These are phyloP conservation scores for Eucalyptus curtisii DNA, from an alignment of 345 rosid species.

Conservation along the genomic window DNA sequence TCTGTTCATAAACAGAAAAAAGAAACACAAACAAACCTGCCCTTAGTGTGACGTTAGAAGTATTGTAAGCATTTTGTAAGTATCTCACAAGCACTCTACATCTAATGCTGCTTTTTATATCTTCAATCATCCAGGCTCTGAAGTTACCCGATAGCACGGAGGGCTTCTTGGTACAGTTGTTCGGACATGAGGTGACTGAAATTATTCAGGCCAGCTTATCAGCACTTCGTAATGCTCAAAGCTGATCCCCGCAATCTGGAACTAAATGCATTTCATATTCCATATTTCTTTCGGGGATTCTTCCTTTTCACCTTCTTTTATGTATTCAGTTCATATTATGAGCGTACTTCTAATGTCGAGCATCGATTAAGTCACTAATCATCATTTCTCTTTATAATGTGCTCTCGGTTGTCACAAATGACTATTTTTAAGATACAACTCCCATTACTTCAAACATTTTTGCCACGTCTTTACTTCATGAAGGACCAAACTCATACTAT, in stretches of 20 bases:
- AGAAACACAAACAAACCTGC: too few species aligned
- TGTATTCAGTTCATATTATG: background rate
- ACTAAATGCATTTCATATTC: constrained; percentile 34
- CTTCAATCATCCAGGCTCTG: constrained; percentile 69
- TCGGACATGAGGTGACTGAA: constrained; percentile 38
- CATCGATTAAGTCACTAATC: background rate
- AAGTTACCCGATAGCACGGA: constrained; percentile 81
- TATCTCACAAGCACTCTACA: background rate
- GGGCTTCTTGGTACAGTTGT: constrained; percentile 57
- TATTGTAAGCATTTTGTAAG: background rate
- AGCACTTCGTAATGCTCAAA: constrained; percentile 72
- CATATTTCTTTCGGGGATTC: constrained; percentile 27
- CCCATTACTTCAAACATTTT: background rate
- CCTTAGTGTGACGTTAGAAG: background rate
- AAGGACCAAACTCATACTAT: background rate
- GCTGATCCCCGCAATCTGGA: constrained; percentile 78
- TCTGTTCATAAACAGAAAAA: too few species aligned
- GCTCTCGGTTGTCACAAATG: background rate
- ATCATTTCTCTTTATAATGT: background rate
- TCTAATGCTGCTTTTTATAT: background rate
- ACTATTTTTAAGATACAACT: background rate
- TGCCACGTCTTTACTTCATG: background rate
- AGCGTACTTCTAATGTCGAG: background rate
- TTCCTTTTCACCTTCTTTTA: constrained; percentile 24
- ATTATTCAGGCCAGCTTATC: constrained; percentile 56